Base-by-base conservation (phyloP, 306 rosid species). In the Vigna radiata region DNA sequence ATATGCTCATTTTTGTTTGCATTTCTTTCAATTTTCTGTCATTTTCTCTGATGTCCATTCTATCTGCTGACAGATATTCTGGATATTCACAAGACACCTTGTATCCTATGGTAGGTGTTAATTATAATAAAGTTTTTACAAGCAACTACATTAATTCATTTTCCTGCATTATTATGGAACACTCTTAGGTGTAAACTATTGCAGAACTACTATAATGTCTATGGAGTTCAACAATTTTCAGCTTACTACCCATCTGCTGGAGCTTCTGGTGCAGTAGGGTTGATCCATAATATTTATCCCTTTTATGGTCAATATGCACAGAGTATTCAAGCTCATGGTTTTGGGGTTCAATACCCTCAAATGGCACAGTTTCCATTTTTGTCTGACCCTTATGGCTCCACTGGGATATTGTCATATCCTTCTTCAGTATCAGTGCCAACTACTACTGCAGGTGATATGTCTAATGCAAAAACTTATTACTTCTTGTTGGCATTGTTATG, bases 41-140 rank as follows among this genome's bases (percentile, higher is more conserved):
- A 16, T 27, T 74, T 60, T 33, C 18, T 41, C 49, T 70, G 7
- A 65, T 54, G 39, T n/a, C 67, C 44, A 21, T 70, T 80, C 48
- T 52, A 44, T 64, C 12, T 52, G 64, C 67, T 65, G 33, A 58
- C 90, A 91, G 95, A 77, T 94, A 87, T 81, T 77, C 91, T 77
- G 97, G 97, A 78, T 94, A 94, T 82, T 81, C 92, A 70, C 96
- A 88, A 58, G 98, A 94, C 73, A 78, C 85, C 19, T 70, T 89
- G 73, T 85, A 88, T 85, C 92, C 96, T 75, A 36, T 84, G 89
- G 98, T 94, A 86, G 46, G 81, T 68, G 43, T 36, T 69, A 72
- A 41, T 55, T 29, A 33, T 21, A 13, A 78, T 62, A 15, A 56
- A 46, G 49, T 61, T 13, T 4, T 52, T 13, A 4, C 10, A 64